Conservation (phyloP, 2,329 filamentous ascomycete genomes). For the Pseudogymnoascus sp. region DNA sequence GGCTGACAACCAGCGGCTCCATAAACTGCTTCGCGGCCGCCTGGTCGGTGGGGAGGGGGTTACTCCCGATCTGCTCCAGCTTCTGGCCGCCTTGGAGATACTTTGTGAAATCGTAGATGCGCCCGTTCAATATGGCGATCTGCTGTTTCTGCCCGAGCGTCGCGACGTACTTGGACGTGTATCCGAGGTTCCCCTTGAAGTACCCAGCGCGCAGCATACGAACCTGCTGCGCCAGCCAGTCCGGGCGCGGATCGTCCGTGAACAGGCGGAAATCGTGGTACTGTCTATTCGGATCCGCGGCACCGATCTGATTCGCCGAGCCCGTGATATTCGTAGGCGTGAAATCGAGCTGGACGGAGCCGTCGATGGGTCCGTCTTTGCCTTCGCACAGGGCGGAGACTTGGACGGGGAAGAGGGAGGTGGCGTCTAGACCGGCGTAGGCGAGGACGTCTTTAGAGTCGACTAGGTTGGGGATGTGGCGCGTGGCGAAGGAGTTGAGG, state of each 20-base stretch:
- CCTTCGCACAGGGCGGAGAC: constrained; percentile 88
- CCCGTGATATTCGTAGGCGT: constrained; percentile 68
- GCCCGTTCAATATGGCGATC: constrained; percentile 71
- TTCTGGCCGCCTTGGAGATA: constrained; percentile 73
- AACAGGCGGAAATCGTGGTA: constrained; percentile 93
- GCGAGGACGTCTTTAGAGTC: constrained; percentile 57
- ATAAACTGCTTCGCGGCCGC: constrained; percentile 60
- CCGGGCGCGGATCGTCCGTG: constrained; percentile 72
- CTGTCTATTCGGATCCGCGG: constrained; percentile 62
- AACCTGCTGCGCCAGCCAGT: constrained; percentile 93
- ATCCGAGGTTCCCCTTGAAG: constrained; percentile 83
- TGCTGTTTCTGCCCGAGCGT: constrained; percentile 58
- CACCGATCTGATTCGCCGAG: constrained; percentile 57
- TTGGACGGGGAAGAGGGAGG: constrained; percentile 83
- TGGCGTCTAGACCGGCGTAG: constrained; percentile 86
- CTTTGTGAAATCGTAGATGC: constrained; percentile 83
- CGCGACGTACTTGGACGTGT: constrained; percentile 68
- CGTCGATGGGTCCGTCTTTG: constrained; percentile 56
- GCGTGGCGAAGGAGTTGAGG: constrained; percentile 63
- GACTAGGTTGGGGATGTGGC: constrained; percentile 68
- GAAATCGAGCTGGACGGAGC: constrained; percentile 78
- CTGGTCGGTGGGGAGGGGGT: constrained; percentile 37
- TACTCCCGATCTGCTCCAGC: constrained; percentile 50
- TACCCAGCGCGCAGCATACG: constrained; percentile 68
- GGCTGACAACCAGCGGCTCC: constrained; percentile 62